phyloP scores from a whole-genome alignment of 495 filamentous ascomycete genomes.

The Penicillium turbatum region DNA sequence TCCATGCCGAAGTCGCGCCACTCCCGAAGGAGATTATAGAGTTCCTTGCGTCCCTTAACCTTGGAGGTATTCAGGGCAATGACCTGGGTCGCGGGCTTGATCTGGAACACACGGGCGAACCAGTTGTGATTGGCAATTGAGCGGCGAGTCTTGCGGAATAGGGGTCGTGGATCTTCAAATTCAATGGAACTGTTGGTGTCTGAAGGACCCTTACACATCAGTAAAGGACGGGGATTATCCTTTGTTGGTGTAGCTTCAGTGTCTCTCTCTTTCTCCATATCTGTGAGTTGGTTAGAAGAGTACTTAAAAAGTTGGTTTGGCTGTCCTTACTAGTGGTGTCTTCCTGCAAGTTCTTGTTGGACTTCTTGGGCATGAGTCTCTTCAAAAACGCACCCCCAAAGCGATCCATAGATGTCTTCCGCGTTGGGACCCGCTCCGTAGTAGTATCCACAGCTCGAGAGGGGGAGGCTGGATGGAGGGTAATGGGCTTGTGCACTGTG shows the following conservation, averaged over 20 bases:
- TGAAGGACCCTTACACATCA: slow-evolving; percentile 17
- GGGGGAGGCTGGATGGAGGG: not conserved
- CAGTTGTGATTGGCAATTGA: slow-evolving; percentile 57
- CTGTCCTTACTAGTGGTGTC: slow-evolving; percentile 21
- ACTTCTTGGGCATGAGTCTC: slow-evolving; percentile 33
- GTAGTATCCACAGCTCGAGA: not conserved
- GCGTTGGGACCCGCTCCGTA: slow-evolving; percentile 1
- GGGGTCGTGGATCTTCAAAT: slow-evolving; percentile 10
- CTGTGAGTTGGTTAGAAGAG: not conserved
- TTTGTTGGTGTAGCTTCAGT: not conserved
- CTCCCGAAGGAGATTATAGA: slow-evolving; percentile 64
- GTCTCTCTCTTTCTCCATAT: slow-evolving; percentile 6
- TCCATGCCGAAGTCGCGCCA: slow-evolving; percentile 79
- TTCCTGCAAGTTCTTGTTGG: slow-evolving; percentile 19
- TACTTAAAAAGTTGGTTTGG: not conserved
- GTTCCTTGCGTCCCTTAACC: slow-evolving; percentile 65
- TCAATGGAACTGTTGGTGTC: slow-evolving; percentile 19
- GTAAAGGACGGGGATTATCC: slow-evolving; percentile 5
- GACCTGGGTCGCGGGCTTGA: slow-evolving; percentile 72
- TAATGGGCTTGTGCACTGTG: slow-evolving; percentile 22
- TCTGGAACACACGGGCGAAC: slow-evolving; percentile 80
- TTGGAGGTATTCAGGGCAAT: slow-evolving; percentile 70
- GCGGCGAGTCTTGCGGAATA: slow-evolving; percentile 15
- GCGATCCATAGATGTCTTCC: slow-evolving; percentile 27
- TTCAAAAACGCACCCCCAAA: slow-evolving; percentile 28